Base-by-base conservation (phyloP, 2,329 filamentous ascomycete species). In the Fusarium illudens region DNA sequence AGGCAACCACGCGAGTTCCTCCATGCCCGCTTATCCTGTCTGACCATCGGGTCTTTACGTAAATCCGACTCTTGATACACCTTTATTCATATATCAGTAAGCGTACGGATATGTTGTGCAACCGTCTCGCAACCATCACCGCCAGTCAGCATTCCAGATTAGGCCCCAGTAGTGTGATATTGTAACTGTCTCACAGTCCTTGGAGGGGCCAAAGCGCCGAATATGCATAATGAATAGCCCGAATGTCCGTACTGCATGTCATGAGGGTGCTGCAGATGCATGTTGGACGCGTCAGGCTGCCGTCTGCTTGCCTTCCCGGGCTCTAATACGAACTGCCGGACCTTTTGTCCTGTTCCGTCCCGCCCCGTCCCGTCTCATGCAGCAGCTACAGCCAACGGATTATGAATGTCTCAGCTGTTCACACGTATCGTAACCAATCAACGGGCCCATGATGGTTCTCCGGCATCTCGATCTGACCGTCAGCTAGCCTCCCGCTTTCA, bases 401-500 rank as follows among this genome's bases (percentile, higher is more conserved):
- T n/a, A 46, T 8, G 22, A 27, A 29, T 46, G 42, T 46, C 42
- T 46, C 42, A 46, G 42, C 42, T 22, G 22, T 46, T 29, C 25
- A 17, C 10, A 17, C 12, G 5, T 15, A 2, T 10, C 2, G 27
- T 29, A 27, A 10, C 42, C 42, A 46, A 46, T 46, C 42, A 46
- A 10, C 22, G 7, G 10, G 3, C n/a, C 15, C 4, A 29, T 29
- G 12, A 50, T 50, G 17, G 30, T 32, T 30, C 25, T 12, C 46
- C 46, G 10, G 6, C 46, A 48, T 19, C 29, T 33, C 29, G 13
- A 49, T 19, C 44, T 49, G 44, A 29, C 44, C 19, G 19, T 57
- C 54, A 57, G 25, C 44, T 39, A 17, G 44, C 54, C 44, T 51
- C 53, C n/a, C 13, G 22, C 20, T 29, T 39, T 51, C 55, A 58